Evolutionary conservation across 257 asterid genomes (phyloP), one percentile per base, ranked within the genome.

Genomic region (Fraxinus quadrangulata): DNA sequence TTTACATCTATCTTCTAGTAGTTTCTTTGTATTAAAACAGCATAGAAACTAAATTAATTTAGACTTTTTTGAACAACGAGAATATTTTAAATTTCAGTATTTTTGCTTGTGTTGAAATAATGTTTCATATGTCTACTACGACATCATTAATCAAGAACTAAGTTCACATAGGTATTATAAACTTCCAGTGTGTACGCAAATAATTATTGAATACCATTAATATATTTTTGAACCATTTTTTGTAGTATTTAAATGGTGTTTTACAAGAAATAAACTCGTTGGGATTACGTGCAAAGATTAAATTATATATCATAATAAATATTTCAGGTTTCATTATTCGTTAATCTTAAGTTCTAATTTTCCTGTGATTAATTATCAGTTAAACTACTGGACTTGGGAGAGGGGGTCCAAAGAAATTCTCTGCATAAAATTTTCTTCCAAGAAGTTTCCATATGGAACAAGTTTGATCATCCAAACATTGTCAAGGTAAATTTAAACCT

Each of bases 391-490:
- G 61, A 49, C 7, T 17, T 49, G 61, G 61, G 61, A 49, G 61
- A 49, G 0, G 21, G 6, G 61, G 17, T 1, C 61, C 61, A 81
- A 78, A 49, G 61, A 49, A 49, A 49, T 49, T 49, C n/a, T 5
- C 1, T 49, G 8, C n/a, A 49, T 17, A 49, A 5, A 17, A 16
- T 16, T 14, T 49, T 49, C 23, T 49, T 17, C 1, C 61, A 49
- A 49, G 61, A 49, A 49, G 61, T 49, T 17, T 49, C 61, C 4
- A 17, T 49, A 61, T 81, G 84, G 80, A 73, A 36, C 45, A 56
- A 68, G 23, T 36, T 84, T 7, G 61, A 67, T 31, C 85, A 84
- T 26, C 78, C 83, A 0, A 81, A 84, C 40, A 72, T 77, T 2
- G 75, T 75, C 5, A 73, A 77, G 84, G 84, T 76, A 71, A 54